Conservation (phyloP, 169 alveolate species). For the Plasmodium gaboni region DNA sequence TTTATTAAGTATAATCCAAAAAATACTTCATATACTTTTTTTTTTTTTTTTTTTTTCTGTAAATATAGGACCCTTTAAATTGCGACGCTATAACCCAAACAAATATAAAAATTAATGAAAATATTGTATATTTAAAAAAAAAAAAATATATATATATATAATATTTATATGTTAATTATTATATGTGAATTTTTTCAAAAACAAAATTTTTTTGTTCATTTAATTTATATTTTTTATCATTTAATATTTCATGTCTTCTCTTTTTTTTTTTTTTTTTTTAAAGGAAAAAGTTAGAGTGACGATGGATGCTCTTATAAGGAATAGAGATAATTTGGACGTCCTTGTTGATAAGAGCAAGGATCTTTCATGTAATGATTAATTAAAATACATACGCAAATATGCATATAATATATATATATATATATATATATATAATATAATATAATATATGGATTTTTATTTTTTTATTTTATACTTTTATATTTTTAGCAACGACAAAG, state of each 20-base stretch:
- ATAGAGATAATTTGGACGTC: constrained; percentile 75
- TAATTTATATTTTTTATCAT: not conserved
- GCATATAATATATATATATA: too few species aligned
- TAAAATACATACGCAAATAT: too few species aligned
- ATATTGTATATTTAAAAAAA: constrained; percentile 18
- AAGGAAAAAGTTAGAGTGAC: constrained; percentile 75
- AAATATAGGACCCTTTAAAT: constrained; percentile 58
- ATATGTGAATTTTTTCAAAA: too few species aligned
- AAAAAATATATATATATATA: not conserved
- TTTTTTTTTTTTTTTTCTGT: not conserved
- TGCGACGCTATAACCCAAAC: constrained; percentile 76
- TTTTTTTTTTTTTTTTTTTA: not conserved
- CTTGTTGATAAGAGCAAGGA: constrained; percentile 77
- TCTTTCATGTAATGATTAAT: constrained; percentile 49
- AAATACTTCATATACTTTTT: not conserved
- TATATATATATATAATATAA: too few species aligned
- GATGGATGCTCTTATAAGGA: constrained; percentile 73
- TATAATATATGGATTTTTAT: not conserved
- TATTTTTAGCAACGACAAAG: constrained; percentile 56
- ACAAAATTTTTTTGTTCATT: too few species aligned
- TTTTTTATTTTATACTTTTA: constrained; percentile 1
- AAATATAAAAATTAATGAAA: constrained; percentile 73
- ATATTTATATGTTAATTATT: too few species aligned
- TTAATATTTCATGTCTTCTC: not conserved
- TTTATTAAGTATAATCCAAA: not conserved